Conservation (phyloP, 768 basidiomycete genomes). For the Mycena latifolia region DNA sequence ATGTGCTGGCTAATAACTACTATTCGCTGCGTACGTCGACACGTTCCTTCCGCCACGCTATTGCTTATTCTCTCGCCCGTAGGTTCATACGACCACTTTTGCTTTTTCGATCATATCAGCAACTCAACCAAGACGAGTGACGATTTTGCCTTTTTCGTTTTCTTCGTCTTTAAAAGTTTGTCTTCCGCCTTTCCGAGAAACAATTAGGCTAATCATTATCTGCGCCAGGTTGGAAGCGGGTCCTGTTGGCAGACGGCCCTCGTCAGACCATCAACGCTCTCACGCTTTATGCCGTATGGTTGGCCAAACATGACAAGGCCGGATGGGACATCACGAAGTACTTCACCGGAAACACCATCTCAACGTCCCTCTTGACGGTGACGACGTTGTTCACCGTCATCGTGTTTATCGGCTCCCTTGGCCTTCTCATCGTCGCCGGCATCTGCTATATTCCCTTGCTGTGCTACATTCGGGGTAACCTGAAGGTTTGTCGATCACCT, state of each 20-base stretch:
- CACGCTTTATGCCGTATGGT: constrained; percentile 92
- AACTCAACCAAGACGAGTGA: constrained; percentile 97
- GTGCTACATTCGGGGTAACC: constrained; percentile 95
- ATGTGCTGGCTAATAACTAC: constrained; percentile 96
- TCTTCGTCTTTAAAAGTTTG: constrained; percentile 98
- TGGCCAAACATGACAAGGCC: constrained; percentile 51
- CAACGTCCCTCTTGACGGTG: constrained; percentile 87
- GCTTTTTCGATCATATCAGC: constrained; percentile 97
- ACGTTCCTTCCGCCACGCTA: constrained; percentile 1
- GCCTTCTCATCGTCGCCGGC: constrained; percentile 86
- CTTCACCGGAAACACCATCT: constrained; percentile 79
- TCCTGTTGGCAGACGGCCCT: constrained; percentile 93
- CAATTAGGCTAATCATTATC: not conserved
- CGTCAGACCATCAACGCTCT: constrained; percentile 98
- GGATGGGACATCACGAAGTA: constrained; percentile 85
- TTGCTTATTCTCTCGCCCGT: constrained; percentile 22
- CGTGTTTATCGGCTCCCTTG: constrained; percentile 86
- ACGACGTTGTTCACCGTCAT: constrained; percentile 92
- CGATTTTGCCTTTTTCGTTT: constrained; percentile 98
- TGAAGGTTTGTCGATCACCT: constrained; percentile 73
- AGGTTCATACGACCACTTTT: constrained; percentile 98
- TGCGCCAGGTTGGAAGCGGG: constrained; percentile 82
- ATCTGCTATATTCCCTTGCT: constrained; percentile 94
- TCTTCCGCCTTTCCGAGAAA: not conserved
- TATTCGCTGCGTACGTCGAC: constrained; percentile 87